Conservation (phyloP, 1,139 yeast genomes). For the Diutina mesorugosa region DNA sequence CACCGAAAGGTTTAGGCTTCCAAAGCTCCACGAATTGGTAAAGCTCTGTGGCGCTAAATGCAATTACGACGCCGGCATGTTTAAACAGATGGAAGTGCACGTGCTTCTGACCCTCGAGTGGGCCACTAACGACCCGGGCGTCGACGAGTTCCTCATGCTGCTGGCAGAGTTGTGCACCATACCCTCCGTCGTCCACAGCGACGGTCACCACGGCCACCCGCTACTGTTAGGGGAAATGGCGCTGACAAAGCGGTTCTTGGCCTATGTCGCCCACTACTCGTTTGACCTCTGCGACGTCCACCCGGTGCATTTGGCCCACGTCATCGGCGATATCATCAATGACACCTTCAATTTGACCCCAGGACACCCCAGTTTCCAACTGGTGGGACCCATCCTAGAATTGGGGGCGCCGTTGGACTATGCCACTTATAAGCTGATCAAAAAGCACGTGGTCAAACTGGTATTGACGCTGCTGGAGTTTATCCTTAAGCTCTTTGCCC, state of each 20-base stretch:
- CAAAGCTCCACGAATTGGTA: slow-evolving; percentile 48
- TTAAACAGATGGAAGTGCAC: slow-evolving; percentile 39
- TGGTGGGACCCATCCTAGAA: not conserved
- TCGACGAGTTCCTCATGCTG: slow-evolving; percentile 35
- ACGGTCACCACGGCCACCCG: not conserved
- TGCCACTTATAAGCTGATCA: not conserved
- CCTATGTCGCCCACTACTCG: slow-evolving; percentile 24
- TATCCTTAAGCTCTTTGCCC: not conserved
- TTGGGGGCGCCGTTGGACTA: not conserved
- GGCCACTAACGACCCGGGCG: slow-evolving; percentile 45
- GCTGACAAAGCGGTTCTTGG: slow-evolving; percentile 24
- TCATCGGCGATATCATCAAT: slow-evolving; percentile 23
- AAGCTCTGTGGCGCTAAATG: slow-evolving; percentile 47
- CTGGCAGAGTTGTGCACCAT: slow-evolving; percentile 20
- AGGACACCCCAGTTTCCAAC: not conserved
- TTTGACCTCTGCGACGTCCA: slow-evolving; percentile 23
- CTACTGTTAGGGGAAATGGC: slow-evolving; percentile 15
- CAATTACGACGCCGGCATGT: slow-evolving; percentile 49
- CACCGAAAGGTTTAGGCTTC: slow-evolving; percentile 52
- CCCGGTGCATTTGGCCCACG: slow-evolving; percentile 21
- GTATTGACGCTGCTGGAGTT: not conserved
- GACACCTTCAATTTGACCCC: slow-evolving; percentile 12
- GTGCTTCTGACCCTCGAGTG: slow-evolving; percentile 48
- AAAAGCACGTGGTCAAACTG: not conserved
- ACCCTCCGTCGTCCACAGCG: not conserved